Percentiles rank a stretch among this genome's conserved stretches.
phyloP scores from a whole-genome alignment of 352 stramenopile genomes.

The Phytophthora macrochlamydospora region DNA sequence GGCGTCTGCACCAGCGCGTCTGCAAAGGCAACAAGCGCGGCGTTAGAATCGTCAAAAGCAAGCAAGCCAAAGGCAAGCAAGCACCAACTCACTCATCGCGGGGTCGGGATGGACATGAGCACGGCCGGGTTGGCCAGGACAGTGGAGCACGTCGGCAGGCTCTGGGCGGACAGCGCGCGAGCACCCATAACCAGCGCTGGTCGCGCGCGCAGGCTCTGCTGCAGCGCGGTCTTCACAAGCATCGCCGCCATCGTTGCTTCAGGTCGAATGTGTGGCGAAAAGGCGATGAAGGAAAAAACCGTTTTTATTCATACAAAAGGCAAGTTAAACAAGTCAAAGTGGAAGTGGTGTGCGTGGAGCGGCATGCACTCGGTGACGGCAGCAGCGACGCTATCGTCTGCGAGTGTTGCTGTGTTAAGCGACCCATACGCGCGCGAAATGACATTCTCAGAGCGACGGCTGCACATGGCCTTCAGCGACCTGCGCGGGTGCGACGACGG shows the following conservation, averaged over 20 bases:
- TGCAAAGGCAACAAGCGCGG: conserved; percentile 10
- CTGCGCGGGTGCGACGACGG: no score
- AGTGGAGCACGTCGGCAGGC: conserved; percentile 14
- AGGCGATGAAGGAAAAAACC: no score
- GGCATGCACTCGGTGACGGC: no score
- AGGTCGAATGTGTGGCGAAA: neutral
- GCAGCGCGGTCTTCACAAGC: conserved; percentile 39
- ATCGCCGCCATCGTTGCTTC: conserved; percentile 27
- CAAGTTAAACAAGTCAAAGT: no score
- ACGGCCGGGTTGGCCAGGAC: conserved; percentile 21
- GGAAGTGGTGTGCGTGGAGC: no score
- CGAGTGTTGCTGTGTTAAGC: no score
- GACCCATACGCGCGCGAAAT: no score
- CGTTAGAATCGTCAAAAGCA: neutral
- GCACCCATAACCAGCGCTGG: neutral
- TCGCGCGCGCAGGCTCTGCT: conserved; percentile 32
- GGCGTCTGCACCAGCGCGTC: conserved; percentile 42
- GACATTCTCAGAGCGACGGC: no score
- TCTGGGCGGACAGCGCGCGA: conserved; percentile 23
- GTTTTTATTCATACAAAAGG: no score
- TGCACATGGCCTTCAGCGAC: no score
- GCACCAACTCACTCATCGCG: conserved; percentile 22
- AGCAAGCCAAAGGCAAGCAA: neutral
- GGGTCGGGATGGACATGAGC: conserved; percentile 16
- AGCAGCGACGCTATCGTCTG: no score